phyloP scores from a whole-genome alignment of 768 basidiomycete genomes.

The Candolleomyces eurysporus region DNA sequence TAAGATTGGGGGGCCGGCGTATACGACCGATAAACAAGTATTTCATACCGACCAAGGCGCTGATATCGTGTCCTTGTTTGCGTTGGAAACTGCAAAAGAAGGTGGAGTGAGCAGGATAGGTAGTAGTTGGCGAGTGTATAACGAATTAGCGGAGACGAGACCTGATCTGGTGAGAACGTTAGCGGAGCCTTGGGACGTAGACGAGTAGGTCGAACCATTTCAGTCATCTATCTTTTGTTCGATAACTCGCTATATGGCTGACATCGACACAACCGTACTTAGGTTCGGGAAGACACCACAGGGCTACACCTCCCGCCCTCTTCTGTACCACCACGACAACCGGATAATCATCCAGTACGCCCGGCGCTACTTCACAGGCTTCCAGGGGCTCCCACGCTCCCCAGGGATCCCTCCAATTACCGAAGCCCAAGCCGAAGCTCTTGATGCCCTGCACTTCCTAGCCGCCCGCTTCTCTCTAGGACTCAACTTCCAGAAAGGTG shows the following conservation, averaged over 20 bases:
- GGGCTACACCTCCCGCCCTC: conserved; percentile 33
- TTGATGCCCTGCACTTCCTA: conserved; percentile 43
- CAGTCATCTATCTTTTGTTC: not conserved
- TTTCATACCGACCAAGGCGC: conserved; percentile 46
- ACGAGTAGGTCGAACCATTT: conserved; percentile 24
- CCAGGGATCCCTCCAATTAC: conserved; percentile 43
- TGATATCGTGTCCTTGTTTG: conserved; percentile 44
- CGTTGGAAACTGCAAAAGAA: conserved; percentile 39
- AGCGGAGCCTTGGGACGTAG: conserved; percentile 43
- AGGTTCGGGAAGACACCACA: conserved; percentile 38
- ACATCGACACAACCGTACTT: not conserved
- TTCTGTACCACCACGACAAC: conserved; percentile 37
- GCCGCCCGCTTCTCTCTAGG: conserved; percentile 41
- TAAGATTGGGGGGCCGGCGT: conserved; percentile 42
- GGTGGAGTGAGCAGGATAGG: conserved; percentile 46
- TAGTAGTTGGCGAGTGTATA: conserved; percentile 45
- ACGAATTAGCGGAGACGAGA: conserved; percentile 45
- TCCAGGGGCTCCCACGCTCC: conserved; percentile 30
- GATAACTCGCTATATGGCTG: not conserved
- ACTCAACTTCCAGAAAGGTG: conserved; percentile 42
- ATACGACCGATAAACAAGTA: conserved; percentile 50
- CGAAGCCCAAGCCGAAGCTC: conserved; percentile 48
- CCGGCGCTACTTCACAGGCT: conserved; percentile 43
- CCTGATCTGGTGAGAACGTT: conserved; percentile 44
- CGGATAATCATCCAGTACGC: conserved; percentile 46